Evolutionary conservation across 2,329 filamentous ascomycete species (phyloP).

Genomic region (Helotiales sp.): DNA sequence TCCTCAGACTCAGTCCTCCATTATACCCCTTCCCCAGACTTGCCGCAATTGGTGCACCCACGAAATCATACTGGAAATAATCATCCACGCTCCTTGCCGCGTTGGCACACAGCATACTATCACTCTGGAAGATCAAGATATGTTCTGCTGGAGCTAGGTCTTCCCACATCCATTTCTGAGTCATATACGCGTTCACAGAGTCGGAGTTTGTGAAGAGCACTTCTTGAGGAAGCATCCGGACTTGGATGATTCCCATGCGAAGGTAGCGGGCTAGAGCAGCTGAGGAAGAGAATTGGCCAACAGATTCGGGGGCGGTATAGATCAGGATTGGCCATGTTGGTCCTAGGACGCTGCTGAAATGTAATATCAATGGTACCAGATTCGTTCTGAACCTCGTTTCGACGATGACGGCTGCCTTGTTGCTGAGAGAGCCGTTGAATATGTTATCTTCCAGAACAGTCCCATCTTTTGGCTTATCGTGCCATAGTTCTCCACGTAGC

Average conservation of each 20-base stretch:
- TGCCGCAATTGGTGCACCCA: conserved; percentile 36
- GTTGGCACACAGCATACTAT: conserved; percentile 38
- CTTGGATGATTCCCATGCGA: conserved; percentile 35
- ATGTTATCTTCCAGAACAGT: conserved; percentile 4
- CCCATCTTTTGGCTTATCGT: neutral
- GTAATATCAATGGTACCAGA: conserved; percentile 41
- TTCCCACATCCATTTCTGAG: conserved; percentile 37
- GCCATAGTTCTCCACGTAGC: neutral
- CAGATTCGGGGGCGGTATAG: conserved; percentile 39
- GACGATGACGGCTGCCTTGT: conserved; percentile 40
- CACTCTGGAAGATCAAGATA: conserved; percentile 38
- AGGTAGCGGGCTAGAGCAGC: conserved; percentile 41
- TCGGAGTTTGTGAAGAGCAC: conserved; percentile 37
- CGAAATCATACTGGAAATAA: conserved; percentile 38
- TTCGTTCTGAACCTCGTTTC: conserved; percentile 38
- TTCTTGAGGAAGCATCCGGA: conserved; percentile 40
- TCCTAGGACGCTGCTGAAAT: conserved; percentile 42
- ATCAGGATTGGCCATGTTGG: conserved; percentile 46
- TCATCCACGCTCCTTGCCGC: conserved; percentile 36
- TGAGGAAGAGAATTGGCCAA: conserved; percentile 33
- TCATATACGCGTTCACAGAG: conserved; percentile 33
- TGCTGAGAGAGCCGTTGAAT: conserved; percentile 23
- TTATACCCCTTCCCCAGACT: conserved; percentile 34
- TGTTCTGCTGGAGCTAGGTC: conserved; percentile 35
- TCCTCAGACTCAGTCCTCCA: conserved; percentile 41